A percentile compares a stretch with the other conserved stretches of the same genome.
Conservation (phyloP, 192 early-diverging fungal species). For the Backusella circina region DNA sequence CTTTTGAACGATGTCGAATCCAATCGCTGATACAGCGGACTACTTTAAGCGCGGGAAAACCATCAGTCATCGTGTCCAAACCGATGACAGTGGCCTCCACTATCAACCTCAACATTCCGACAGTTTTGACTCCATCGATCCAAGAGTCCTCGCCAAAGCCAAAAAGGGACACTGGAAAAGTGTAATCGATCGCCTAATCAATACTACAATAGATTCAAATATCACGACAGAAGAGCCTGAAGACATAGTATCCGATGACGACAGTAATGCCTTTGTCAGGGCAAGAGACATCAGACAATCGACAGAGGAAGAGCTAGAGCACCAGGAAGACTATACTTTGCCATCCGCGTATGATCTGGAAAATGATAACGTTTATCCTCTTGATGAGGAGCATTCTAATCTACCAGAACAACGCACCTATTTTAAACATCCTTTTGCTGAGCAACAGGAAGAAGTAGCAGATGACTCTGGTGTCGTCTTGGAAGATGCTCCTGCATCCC, state of each 20-base stretch:
- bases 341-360: conserved; percentile 10
- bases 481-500: neutral
- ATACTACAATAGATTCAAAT: neutral
- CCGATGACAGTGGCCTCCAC: neutral
- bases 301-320: neutral
- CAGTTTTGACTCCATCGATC: neutral
- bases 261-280: neutral
- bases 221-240: neutral
- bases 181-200: neutral
- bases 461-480: neutral
- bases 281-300: neutral
- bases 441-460: neutral
- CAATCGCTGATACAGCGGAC: conserved; percentile 27
- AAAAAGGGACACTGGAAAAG: neutral
- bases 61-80: neutral
- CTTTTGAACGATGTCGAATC: conserved; percentile 24
- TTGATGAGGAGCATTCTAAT: neutral
- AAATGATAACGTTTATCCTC: conserved; percentile 1
- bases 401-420: neutral
- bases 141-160: neutral
- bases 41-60: conserved; percentile 15
- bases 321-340: conserved; percentile 1
- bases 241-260: neutral
- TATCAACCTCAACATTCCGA: neutral
- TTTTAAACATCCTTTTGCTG: neutral